Evolutionary conservation across 768 basidiomycete genomes (phyloP).

Genomic region (Trametes elegans): DNA sequence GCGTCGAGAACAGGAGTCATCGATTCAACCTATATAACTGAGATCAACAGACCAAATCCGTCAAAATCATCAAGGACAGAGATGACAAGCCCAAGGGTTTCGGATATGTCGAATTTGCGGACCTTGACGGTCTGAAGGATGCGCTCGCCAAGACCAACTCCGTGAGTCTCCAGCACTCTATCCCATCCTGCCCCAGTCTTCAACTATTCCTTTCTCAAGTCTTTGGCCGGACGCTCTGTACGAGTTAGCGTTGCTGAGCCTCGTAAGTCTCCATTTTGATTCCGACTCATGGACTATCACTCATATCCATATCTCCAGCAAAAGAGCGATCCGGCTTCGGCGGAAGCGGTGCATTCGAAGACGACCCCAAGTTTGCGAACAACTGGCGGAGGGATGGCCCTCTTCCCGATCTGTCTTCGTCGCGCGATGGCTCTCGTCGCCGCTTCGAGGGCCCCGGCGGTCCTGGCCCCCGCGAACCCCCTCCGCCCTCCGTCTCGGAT

Average conservation of each 20-base stretch:
- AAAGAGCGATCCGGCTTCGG: constrained; percentile 69
- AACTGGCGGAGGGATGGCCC: constrained; percentile 90
- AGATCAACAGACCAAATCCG: constrained; percentile 63
- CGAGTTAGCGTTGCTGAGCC: constrained; percentile 96
- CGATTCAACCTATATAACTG: not conserved
- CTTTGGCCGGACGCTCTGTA: constrained; percentile 74
- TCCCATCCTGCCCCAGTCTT: not conserved
- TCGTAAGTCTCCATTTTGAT: constrained; percentile 55
- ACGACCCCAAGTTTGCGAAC: constrained; percentile 78
- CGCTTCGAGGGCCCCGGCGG: constrained; percentile 67
- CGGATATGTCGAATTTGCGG: constrained; percentile 95
- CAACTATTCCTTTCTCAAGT: constrained; percentile 36
- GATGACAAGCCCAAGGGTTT: constrained; percentile 98
- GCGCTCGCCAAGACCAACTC: constrained; percentile 71
- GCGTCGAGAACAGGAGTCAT: not conserved
- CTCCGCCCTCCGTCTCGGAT: constrained; percentile 55
- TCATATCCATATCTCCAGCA: constrained; percentile 41
- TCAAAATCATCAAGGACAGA: constrained; percentile 90
- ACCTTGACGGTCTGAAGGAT: constrained; percentile 80
- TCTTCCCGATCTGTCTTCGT: constrained; percentile 64
- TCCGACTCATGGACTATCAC: constrained; percentile 19
- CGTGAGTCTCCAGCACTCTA: constrained; percentile 43
- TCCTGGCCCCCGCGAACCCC: constrained; percentile 39
- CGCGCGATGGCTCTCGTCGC: constrained; percentile 62
- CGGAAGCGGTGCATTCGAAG: constrained; percentile 49